A percentile compares a stretch with the other conserved stretches of the same genome.
Conservation (phyloP, 2,329 filamentous ascomycete species). For the Macrophomina tecta region DNA sequence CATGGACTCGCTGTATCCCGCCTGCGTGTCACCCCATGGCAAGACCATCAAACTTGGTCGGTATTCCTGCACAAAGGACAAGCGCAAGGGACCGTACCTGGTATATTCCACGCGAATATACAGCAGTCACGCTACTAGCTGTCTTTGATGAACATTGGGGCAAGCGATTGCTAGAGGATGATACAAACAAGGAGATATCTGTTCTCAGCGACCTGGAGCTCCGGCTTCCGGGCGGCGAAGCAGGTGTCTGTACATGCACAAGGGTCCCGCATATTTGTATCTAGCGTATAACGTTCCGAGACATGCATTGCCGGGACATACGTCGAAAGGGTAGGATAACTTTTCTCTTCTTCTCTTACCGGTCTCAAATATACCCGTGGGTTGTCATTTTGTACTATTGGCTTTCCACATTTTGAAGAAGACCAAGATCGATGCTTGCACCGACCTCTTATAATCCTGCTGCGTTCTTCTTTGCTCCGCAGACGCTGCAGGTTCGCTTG, state of each 20-base stretch:
- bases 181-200: not conserved
- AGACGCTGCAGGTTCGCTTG: slow-evolving; percentile 24
- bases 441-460: slow-evolving; percentile 23
- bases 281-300: not conserved
- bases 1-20: not conserved
- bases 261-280: no score
- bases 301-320: not conserved
- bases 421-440: slow-evolving; percentile 23
- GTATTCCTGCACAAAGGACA: not conserved
- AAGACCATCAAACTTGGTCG: not conserved
- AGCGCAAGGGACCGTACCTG: not conserved
- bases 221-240: not conserved
- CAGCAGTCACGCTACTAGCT: not conserved
- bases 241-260: not conserved
- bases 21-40: not conserved
- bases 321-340: not conserved
- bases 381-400: slow-evolving; percentile 11
- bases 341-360: not conserved
- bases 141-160: not conserved
- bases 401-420: slow-evolving; percentile 21
- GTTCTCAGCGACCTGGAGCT: not conserved
- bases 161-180: not conserved
- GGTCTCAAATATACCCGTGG: slow-evolving; percentile 25
- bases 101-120: not conserved
- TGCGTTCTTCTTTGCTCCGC: slow-evolving; percentile 10